Evolutionary conservation across 2,329 filamentous ascomycete species (phyloP), one percentile per base, ranked within the genome.

Genomic region (Colletotrichum chlorophyti): DNA sequence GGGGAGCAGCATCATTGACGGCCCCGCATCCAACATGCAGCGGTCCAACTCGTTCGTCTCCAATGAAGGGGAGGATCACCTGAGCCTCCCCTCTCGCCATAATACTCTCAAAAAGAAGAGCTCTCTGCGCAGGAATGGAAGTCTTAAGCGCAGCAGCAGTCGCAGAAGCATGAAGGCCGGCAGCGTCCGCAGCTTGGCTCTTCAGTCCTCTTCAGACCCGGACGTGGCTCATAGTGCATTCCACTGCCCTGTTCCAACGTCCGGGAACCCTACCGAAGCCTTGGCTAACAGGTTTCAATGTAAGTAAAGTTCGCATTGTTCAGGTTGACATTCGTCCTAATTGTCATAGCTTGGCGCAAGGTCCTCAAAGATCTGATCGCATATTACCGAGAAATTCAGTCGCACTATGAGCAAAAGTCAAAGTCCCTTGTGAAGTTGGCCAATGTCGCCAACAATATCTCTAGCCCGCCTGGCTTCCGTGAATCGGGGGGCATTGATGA

Each of bases 361-460:
- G 84, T 97, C 12, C 83, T 99, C 50, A 98, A 98, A 72, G 93
- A 97, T 65, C 82, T 98, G 40, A 97, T 98, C 64, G 79, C 90
- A 54, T 98, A 97, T 73, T 98, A 97, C 72, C 88, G 91, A 66
- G 95, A 98, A 72, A 87, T 98, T 42, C 92, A 97, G 70, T 84
- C 84, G 47, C 91, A 93, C 43, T 97, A 97, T 73, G 94, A 99
- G 69, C 83, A 89, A 53, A 88, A 91, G 61, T 84, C 91, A 24
- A 98, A 97, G 72, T 86, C 89, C 7, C 80, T 96, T 5, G 73
- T 91, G 58, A 96, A 96, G 66, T 85, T 96, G 8, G 89, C 91
- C 51, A 93, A 93, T 68, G 84, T 93, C 14, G 85, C 96, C 66
- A 93, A 92, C 74, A 96, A 93, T 69, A 90, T 90, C 23, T 75